Conservation (phyloP, 148 eudicot genomes). For the Vaccinium myrtillus region DNA sequence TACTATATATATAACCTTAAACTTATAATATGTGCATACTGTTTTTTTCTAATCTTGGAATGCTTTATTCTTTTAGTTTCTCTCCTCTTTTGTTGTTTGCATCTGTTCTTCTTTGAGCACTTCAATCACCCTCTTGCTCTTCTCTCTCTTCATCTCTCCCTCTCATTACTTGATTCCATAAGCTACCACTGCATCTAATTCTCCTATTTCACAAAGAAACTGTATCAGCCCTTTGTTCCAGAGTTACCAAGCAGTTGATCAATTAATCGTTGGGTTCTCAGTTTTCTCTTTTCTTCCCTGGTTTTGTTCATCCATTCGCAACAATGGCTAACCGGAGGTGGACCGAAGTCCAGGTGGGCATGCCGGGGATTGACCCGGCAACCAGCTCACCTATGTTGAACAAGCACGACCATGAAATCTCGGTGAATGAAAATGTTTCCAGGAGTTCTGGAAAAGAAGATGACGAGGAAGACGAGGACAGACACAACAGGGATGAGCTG, state of each 20-base stretch:
- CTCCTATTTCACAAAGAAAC: constrained; percentile 14
- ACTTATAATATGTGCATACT: neutral
- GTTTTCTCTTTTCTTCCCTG: neutral
- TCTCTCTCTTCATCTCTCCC: neutral
- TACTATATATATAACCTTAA: too few species aligned
- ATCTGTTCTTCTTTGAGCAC: constrained; percentile 22
- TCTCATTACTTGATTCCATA: constrained; percentile 14
- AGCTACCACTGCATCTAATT: constrained; percentile 16
- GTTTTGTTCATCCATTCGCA: neutral
- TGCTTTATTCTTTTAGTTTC: too few species aligned
- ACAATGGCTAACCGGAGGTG: constrained; percentile 59
- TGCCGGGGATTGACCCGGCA: constrained; percentile 33
- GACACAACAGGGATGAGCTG: constrained; percentile 28
- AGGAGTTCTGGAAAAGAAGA: neutral
- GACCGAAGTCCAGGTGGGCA: constrained; percentile 41
- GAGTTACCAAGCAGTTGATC: too few species aligned
- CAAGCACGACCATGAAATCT: constrained; percentile 15
- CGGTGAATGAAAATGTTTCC: constrained; percentile 14
- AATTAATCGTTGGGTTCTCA: neutral
- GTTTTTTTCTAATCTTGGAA: neutral
- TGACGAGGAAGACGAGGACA: constrained; percentile 27
- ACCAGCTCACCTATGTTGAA: neutral
- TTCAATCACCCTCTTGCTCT: neutral
- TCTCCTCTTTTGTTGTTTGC: constrained; percentile 17
- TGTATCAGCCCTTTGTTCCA: neutral